These are phyloP conservation scores for Phialemoniopsis sp. DNA, from an alignment of 2,329 filamentous ascomycete genomes.

Conservation along the genomic window DNA sequence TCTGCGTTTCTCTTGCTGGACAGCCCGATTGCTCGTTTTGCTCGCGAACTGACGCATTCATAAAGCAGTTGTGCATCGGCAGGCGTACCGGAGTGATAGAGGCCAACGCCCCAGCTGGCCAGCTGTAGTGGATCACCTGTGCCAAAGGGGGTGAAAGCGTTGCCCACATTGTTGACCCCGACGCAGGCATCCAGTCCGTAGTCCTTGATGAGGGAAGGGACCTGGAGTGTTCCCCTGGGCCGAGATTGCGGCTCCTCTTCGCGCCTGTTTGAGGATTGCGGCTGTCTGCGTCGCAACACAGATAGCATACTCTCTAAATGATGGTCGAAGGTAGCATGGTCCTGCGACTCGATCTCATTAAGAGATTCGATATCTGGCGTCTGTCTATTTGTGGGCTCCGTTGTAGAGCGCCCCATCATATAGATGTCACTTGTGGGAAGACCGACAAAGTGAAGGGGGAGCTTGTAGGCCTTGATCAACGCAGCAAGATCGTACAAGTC, in stretches of 20 bases:
- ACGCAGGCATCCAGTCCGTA: slow-evolving; percentile 56
- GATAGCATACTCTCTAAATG: too few relatives aligned
- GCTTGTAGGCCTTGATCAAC: slow-evolving; percentile 35
- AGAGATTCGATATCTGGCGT: too few relatives aligned
- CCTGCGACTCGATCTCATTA: too few relatives aligned
- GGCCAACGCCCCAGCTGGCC: slow-evolving; percentile 57
- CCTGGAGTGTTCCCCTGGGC: slow-evolving; percentile 56
- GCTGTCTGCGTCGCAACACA: too few relatives aligned
- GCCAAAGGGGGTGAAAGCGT: slow-evolving; percentile 70
- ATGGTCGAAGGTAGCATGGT: too few relatives aligned
- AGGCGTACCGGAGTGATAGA: slow-evolving; percentile 64
- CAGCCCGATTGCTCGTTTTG: slow-evolving; percentile 27
- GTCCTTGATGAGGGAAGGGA: slow-evolving; percentile 55
- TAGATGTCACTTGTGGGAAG: slow-evolving; percentile 68
- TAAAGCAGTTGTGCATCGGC: slow-evolving; percentile 54
- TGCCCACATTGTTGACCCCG: slow-evolving; percentile 69
- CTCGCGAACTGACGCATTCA: slow-evolving; percentile 28
- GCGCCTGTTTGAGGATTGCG: not conserved
- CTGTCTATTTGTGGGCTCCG: not conserved
- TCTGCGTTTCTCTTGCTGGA: too few relatives aligned
- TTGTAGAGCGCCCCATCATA: slow-evolving; percentile 56
- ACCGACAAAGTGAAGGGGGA: slow-evolving; percentile 64
- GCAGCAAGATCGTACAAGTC: slow-evolving; percentile 45
- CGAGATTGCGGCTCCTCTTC: slow-evolving; percentile 13
- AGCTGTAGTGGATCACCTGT: slow-evolving; percentile 61